Evolutionary conservation across 306 rosid genomes (phyloP).

Genomic region (Rosa rugosa): DNA sequence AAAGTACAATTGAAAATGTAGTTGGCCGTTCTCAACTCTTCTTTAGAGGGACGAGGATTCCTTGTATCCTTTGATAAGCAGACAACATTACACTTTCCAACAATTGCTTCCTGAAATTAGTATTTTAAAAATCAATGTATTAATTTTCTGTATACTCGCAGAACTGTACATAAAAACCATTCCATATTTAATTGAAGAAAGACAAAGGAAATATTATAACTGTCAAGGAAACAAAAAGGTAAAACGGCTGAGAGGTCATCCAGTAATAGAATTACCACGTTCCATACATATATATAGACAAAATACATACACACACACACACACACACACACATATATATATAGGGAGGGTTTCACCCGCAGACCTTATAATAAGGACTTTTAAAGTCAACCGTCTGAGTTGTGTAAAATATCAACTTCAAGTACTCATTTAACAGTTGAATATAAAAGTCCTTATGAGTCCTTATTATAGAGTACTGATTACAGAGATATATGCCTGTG

Average conservation of each 20-base stretch:
- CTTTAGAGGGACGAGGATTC: constrained; percentile 51
- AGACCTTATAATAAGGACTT: not conserved
- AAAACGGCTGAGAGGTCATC: not conserved
- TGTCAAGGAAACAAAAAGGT: not conserved
- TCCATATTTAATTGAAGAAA: not conserved
- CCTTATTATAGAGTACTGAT: not conserved
- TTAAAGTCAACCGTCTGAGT: not conserved
- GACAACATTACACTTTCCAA: constrained; percentile 57
- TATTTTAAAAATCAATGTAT: not conserved
- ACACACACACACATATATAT: too few species aligned
- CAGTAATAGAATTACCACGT: not conserved
- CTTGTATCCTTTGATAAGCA: constrained; percentile 59
- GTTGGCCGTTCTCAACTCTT: constrained; percentile 40
- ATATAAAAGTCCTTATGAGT: not conserved
- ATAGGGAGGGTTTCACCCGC: not conserved
- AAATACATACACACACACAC: too few species aligned
- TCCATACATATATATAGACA: not conserved
- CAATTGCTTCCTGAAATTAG: constrained; percentile 50
- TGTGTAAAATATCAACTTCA: not conserved
- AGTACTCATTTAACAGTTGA: not conserved
- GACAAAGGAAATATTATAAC: not conserved
- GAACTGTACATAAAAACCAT: not conserved
- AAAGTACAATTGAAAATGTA: constrained; percentile 50
- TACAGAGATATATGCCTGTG: too few species aligned
- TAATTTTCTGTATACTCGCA: not conserved